Percentiles rank a stretch among this genome's conserved stretches.
These are phyloP conservation scores for Dichomitus squalens DNA, from an alignment of 1,284 basidiomycete species.

Conservation along the genomic window DNA sequence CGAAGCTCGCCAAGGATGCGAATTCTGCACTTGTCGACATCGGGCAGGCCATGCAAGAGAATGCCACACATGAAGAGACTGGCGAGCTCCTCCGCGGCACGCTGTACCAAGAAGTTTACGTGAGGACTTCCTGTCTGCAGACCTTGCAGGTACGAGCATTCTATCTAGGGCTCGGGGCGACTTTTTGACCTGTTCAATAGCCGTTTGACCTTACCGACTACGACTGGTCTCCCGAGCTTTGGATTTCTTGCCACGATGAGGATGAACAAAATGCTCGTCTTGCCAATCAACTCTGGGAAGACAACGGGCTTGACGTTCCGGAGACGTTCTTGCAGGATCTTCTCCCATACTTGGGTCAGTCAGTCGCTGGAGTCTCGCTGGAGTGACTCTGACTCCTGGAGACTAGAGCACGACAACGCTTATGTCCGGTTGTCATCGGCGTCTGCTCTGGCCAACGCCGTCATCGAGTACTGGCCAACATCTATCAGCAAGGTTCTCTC, in stretches of 20 bases:
- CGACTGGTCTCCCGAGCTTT: constrained; percentile 90
- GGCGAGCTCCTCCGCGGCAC: constrained; percentile 72
- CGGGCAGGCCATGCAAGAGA: constrained; percentile 79
- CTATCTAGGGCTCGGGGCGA: neutral
- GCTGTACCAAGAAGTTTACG: constrained; percentile 87
- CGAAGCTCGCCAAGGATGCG: constrained; percentile 85
- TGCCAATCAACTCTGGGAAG: constrained; percentile 90
- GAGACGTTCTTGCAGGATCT: constrained; percentile 71
- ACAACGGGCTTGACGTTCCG: constrained; percentile 92
- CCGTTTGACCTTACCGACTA: constrained; percentile 94
- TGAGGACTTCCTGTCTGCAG: constrained; percentile 90
- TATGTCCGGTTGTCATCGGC: constrained; percentile 84
- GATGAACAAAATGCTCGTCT: constrained; percentile 91
- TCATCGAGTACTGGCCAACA: constrained; percentile 70
- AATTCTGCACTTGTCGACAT: constrained; percentile 84
- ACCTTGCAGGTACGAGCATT: constrained; percentile 70
- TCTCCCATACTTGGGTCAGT: constrained; percentile 71
- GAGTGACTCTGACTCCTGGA: neutral
- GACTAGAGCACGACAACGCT: constrained; percentile 73
- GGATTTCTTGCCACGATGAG: constrained; percentile 89
- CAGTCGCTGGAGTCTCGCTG: too few relatives aligned
- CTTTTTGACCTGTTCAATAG: constrained; percentile 39
- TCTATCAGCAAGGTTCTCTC: constrained; percentile 52
- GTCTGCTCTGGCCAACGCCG: constrained; percentile 77
- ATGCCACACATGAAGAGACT: constrained; percentile 67